phyloP scores from a whole-genome alignment of 1,284 basidiomycete species.

The Grifola frondosa region DNA sequence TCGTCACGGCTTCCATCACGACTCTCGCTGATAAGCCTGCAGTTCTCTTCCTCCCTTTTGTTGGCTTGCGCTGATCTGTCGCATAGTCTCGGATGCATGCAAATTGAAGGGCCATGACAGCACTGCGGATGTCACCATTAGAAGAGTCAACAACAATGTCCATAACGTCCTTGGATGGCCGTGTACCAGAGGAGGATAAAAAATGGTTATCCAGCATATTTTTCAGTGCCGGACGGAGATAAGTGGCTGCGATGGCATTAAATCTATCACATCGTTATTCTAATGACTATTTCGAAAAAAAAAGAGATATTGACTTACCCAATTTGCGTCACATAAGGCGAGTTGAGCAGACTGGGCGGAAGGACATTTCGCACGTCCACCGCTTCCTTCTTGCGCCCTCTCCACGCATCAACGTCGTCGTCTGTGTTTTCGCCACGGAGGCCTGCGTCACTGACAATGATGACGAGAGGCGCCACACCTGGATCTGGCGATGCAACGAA shows the following conservation, averaged over 20 bases:
- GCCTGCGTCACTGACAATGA: slow-evolving; percentile 85
- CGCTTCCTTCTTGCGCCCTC: slow-evolving; percentile 49
- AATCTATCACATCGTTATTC: slow-evolving; percentile 42
- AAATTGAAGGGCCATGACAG: slow-evolving; percentile 91
- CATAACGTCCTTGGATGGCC: slow-evolving; percentile 63
- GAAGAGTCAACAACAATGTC: slow-evolving; percentile 77
- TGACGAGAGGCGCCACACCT: slow-evolving; percentile 66
- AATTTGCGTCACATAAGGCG: slow-evolving; percentile 73
- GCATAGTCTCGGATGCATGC: slow-evolving; percentile 37
- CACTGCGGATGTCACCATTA: slow-evolving; percentile 90
- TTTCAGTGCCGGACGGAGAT: slow-evolving; percentile 80
- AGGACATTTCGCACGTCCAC: slow-evolving; percentile 72
- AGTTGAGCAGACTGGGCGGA: slow-evolving; percentile 55
- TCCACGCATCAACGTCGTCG: slow-evolving; percentile 48
- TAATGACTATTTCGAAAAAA: background rate
- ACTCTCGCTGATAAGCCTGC: slow-evolving; percentile 26
- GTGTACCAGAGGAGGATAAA: slow-evolving; percentile 28
- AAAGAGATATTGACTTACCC: slow-evolving; percentile 44
- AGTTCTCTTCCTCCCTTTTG: slow-evolving; percentile 15
- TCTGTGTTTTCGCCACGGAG: slow-evolving; percentile 65
- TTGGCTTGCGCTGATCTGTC: background rate
- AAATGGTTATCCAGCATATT: slow-evolving; percentile 56
- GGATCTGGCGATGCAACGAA: slow-evolving; percentile 44
- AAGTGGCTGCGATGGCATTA: slow-evolving; percentile 87
- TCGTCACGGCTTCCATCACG: slow-evolving; percentile 69